Evolutionary conservation across 2,329 filamentous ascomycete genomes (phyloP).

Genomic region (Delphinella strobiligena): DNA sequence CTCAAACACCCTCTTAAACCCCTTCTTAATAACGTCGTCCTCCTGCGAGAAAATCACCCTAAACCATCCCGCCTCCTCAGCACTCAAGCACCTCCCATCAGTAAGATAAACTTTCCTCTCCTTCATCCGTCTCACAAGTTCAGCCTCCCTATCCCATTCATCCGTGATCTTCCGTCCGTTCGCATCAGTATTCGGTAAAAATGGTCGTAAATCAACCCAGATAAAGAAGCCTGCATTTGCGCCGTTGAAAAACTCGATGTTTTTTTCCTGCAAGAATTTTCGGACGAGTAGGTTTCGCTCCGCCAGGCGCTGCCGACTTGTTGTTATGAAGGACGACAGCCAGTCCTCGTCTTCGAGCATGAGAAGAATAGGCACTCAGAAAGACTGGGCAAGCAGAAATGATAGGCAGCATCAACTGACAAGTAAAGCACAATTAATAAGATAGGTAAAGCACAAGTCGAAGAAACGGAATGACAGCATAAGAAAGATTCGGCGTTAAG

Average conservation of each 20-base stretch:
- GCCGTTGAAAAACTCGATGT: slow-evolving; percentile 25
- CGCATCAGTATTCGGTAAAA: neutral
- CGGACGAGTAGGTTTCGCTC: slow-evolving; percentile 12
- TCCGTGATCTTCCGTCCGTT: slow-evolving; percentile 7
- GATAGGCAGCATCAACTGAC: no score
- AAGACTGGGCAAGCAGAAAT: no score
- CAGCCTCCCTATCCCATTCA: slow-evolving; percentile 30
- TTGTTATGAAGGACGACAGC: slow-evolving; percentile 13
- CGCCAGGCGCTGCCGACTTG: slow-evolving; percentile 13
- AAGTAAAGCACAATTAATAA: no score
- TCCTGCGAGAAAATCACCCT: slow-evolving; percentile 40
- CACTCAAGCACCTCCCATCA: slow-evolving; percentile 33
- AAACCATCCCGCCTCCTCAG: slow-evolving; percentile 40
- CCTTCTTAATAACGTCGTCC: slow-evolving; percentile 23
- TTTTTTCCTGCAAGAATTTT: slow-evolving; percentile 15
- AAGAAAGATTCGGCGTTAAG: neutral
- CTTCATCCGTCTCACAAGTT: slow-evolving; percentile 32
- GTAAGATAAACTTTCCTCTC: slow-evolving; percentile 40
- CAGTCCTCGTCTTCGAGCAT: slow-evolving; percentile 21
- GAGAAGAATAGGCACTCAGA: no score
- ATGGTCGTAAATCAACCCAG: slow-evolving; percentile 28
- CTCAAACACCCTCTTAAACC: slow-evolving; percentile 18
- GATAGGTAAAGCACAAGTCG: neutral
- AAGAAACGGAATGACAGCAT: neutral
- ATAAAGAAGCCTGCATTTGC: slow-evolving; percentile 36